Conservation (phyloP, 148 eudicot species). For the Rhododendron griersonianum region DNA sequence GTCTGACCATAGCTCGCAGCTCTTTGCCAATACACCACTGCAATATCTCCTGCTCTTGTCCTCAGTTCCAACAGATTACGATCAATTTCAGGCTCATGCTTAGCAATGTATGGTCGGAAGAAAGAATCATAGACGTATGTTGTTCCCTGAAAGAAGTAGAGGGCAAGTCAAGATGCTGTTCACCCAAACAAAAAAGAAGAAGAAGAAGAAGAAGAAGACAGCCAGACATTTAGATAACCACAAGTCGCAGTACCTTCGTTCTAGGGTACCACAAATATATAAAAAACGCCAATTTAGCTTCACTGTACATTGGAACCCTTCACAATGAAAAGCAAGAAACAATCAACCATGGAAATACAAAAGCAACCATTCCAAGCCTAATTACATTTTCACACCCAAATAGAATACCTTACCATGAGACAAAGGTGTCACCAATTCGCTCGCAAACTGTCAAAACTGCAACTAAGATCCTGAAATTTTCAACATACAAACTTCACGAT, state of each 20-base stretch:
- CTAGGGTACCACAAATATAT: constrained; percentile 87
- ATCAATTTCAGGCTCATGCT: constrained; percentile 92
- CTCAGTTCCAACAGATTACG: constrained; percentile 76
- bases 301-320: constrained; percentile 97
- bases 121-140: constrained; percentile 82
- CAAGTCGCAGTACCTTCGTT: constrained; percentile 52
- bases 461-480: constrained; percentile 72
- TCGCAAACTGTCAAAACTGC: constrained; percentile 76
- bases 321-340: constrained; percentile 17
- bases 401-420: constrained; percentile 65
- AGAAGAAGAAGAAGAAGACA: not conserved
- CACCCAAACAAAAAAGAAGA: no score
- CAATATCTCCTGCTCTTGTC: constrained; percentile 85
- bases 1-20: constrained; percentile 80
- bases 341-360: constrained; percentile 7
- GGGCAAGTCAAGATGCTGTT: not conserved
- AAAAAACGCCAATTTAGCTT: constrained; percentile 88
- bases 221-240: not conserved
- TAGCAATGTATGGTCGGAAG: constrained; percentile 73
- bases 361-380: not conserved
- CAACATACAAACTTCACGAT: not conserved
- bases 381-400: not conserved
- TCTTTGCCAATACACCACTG: constrained; percentile 62
- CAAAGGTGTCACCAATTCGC: constrained; percentile 76
- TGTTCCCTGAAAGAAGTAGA: constrained; percentile 61